Base-by-base conservation (phyloP, 805 yeast genomes). In the Cyberlindnera suaveolens region DNA sequence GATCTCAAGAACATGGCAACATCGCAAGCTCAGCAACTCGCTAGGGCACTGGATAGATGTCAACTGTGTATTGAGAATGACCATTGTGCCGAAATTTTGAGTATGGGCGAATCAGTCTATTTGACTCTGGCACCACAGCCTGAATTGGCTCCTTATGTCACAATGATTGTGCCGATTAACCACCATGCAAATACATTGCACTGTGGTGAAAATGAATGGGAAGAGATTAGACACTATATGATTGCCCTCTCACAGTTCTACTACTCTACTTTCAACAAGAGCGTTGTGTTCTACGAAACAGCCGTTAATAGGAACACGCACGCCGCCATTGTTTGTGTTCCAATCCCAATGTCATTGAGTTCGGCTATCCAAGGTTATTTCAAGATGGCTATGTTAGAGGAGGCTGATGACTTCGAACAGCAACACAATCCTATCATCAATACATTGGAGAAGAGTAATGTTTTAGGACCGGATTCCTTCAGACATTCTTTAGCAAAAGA, bases 201-300 rank as follows among this genome's bases (percentile, higher is more conserved):
- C 19, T 66, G 76, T 44, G 70, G 63, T 19, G 62, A 58, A n/a
- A 68, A 67, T 35, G 76, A 71, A 46, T 61, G 65, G 64, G 66
- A 62, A 15, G 79, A 74, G 49, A 61, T 74, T 3, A 36, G 43
- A 39, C 65, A 66, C 29, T 66, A 67, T 44, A 71, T 74, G 77
- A 58, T 62, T 26, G 53, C 67, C 7, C 51, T 74, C 13, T 59
- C 70, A 0, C 48, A 51, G 35, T 68, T 70, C 60, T 74, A 74
- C 56, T 63, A 60, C 38, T 35, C 56, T 4, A 60, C 44, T 29
- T 32, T 48, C 48, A 61, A 51, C 36, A 63, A 54, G 43, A 64
- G 66, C 6, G 71, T 70, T 3, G 40, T 74, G 8, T 75, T 74
- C 45, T 74, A 72, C 51, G 80, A 74, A 51, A 64, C 61, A 27